A percentile compares a stretch with the other conserved stretches of the same genome.
Evolutionary conservation across 108 stramenopile genomes (phyloP).

Genomic region (Cyclostephanos tholiformis): DNA sequence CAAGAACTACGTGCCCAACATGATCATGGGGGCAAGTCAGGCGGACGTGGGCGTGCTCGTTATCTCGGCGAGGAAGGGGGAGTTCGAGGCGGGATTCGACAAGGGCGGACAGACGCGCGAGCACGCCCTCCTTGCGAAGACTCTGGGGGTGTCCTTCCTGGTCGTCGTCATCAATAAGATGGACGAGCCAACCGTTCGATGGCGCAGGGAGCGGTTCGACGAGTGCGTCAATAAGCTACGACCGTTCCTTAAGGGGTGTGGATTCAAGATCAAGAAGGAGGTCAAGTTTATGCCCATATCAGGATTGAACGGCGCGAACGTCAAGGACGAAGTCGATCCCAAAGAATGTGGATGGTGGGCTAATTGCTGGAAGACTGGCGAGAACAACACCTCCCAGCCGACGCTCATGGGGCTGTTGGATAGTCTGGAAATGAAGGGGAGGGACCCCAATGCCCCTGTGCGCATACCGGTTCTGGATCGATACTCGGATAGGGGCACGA

Average conservation of each 20-base stretch:
- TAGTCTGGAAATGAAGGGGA: constrained; percentile 78
- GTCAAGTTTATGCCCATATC: constrained; percentile 99
- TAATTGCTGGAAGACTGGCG: constrained; percentile 61
- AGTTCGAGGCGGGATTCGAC: constrained; percentile 99
- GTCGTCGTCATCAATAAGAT: constrained; percentile 99
- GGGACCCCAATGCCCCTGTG: constrained; percentile 85
- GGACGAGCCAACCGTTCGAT: constrained; percentile 98
- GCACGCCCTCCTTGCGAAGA: constrained; percentile 99
- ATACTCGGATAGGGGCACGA: constrained; percentile 96
- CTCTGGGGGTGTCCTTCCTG: constrained; percentile 94
- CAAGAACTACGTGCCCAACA: constrained; percentile 99
- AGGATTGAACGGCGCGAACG: constrained; percentile 94
- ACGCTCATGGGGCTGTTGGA: constrained; percentile 91
- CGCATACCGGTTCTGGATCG: constrained; percentile 97
- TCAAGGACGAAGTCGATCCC: constrained; percentile 91
- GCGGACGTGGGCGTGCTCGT: constrained; percentile 99
- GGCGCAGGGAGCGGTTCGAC: constrained; percentile 94
- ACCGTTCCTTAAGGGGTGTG: constrained; percentile 97
- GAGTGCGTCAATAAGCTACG: constrained; percentile 94
- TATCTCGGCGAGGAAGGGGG: constrained; percentile 97
- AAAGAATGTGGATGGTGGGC: constrained; percentile 95
- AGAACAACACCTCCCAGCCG: constrained; percentile 87
- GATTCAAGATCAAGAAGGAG: constrained; percentile 96
- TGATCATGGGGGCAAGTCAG: constrained; percentile 98
- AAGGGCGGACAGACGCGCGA: constrained; percentile 99